These are phyloP conservation scores for Dunaliella primolecta DNA, from an alignment of 139 green algal species.

Conservation along the genomic window DNA sequence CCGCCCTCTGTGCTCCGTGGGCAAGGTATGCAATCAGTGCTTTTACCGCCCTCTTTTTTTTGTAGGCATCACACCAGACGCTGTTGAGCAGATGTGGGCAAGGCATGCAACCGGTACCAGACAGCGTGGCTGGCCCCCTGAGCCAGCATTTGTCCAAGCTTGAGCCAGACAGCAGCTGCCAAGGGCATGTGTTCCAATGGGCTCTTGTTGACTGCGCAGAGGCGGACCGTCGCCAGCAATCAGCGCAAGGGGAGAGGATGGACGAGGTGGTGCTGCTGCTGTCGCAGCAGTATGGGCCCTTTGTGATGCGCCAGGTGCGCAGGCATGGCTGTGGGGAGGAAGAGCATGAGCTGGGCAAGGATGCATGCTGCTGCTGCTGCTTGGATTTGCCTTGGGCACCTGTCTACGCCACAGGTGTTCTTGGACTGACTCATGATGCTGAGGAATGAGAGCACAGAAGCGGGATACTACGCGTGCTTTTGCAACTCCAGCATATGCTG, in stretches of 20 bases:
- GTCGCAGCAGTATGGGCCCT: slow-evolving; percentile 9
- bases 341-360: not conserved
- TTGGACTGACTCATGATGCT: no score
- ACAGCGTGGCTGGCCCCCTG: not conserved
- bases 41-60: no score
- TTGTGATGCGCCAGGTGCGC: slow-evolving; percentile 11
- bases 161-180: not conserved
- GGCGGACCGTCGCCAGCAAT: not conserved
- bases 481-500: no score
- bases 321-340: not conserved
- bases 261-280: not conserved
- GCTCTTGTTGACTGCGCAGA: not conserved
- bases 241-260: slow-evolving; percentile 1
- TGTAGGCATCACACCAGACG: not conserved
- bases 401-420: no score
- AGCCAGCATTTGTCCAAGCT: not conserved
- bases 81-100: not conserved
- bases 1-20: no score
- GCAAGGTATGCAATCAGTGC: no score
- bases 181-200: not conserved
- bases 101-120: not conserved
- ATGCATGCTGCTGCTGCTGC: no score
- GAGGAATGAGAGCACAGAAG: no score
- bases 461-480: no score
- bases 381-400: no score